These are phyloP conservation scores for Alternaria longipes DNA, from an alignment of 2,329 filamentous ascomycete species.

Conservation along the genomic window DNA sequence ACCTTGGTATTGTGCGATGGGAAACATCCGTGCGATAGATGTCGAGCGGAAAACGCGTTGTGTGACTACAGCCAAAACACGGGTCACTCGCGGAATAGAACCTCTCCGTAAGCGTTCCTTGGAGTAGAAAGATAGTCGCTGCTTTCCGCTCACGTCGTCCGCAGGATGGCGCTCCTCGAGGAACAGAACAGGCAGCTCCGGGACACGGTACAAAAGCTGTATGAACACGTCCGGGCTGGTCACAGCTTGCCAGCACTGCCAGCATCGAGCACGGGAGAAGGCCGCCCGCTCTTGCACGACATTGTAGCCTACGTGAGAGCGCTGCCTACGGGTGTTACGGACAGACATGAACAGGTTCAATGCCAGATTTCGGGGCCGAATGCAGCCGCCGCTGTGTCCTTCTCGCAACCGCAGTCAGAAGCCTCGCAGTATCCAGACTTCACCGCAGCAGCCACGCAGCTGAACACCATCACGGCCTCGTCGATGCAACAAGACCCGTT, in stretches of 20 bases:
- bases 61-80: not conserved
- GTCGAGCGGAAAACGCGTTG: not conserved
- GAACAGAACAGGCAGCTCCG: conserved; percentile 1
- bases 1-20: conserved; percentile 6
- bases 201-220: conserved; percentile 1
- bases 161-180: conserved; percentile 5
- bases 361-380: not conserved
- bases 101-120: not conserved
- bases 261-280: not conserved
- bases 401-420: not conserved
- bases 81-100: not conserved
- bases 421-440: not conserved
- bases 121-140: not conserved
- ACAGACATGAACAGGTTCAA: not conserved
- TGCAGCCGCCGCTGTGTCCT: not conserved
- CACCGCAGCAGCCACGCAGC: not conserved
- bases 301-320: not conserved
- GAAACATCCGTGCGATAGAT: not conserved
- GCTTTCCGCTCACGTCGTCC: not conserved
- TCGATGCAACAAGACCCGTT: not conserved
- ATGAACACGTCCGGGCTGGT: not conserved
- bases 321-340: not conserved
- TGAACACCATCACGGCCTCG: not conserved
- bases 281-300: conserved; percentile 1
- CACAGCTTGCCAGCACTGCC: not conserved